Evolutionary conservation across 257 asterid genomes (phyloP), one percentile per base, ranked within the genome.

Genomic region (Solanum sitiens): DNA sequence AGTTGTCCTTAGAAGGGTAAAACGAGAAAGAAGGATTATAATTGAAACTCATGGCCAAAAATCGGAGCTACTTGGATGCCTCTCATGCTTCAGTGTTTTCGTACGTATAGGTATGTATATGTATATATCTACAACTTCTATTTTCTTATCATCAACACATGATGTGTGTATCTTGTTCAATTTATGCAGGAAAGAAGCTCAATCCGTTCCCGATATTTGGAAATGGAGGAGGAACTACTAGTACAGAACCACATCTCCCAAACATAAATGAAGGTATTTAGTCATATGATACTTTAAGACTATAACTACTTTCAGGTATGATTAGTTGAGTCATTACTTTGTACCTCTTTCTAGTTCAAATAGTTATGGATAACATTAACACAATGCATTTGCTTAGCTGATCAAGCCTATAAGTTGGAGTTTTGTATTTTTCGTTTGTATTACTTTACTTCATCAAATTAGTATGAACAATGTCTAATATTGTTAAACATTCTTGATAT

Each of bases 81-180:
- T 91, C 39, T 86, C 93, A 11, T 95, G 98, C 91, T 90, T 95
- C 89, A 87, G 92, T 79, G 63, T 95, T 68, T 95, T 95, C 90
- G 42, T 86, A 25, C 92, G 92, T 71, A 86, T 89, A 47, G 85
- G 85, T 77, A 63, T 50, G 14, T 14, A 47, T 47, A 47, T 33
- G 4, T 33, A 3, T 40, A 53, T 59, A 59, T 74, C 2, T 27
- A 23, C 16, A 27, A 27, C 3, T 27, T 80, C 2, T 47, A 45
- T 27, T 20, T 80, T 80, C 68, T 80, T 79, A 13, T 79, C 40
- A 45, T 15, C 50, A n/a, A 5, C 37, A 79, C 23, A 42, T 42
- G 65, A 79, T 40, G 63, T 25, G 35, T 59, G 21, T 80, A 47
- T 18, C 20, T 80, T 83, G 33, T 39, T 83, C 16, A 68, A 39